These are phyloP conservation scores for Proliferodiscus dingleyae DNA, from an alignment of 2,329 filamentous ascomycete genomes.

Conservation along the genomic window DNA sequence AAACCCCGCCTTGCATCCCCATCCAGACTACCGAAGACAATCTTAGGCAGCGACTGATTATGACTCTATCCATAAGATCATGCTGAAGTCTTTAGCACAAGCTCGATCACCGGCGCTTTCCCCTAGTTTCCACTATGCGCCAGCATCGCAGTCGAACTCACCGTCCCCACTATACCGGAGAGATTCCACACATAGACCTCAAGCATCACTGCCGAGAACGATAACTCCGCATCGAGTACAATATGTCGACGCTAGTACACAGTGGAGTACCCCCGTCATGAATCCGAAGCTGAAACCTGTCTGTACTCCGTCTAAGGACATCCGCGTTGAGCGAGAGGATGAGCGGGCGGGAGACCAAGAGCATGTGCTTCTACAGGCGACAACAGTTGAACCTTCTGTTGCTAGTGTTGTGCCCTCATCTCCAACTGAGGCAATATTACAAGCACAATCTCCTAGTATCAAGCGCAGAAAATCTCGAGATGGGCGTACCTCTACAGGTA, in stretches of 20 bases:
- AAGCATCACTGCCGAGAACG: slow-evolving; percentile 12
- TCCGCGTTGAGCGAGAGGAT: slow-evolving; percentile 4
- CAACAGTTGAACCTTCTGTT: slow-evolving; percentile 2
- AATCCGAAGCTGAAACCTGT: slow-evolving; percentile 18
- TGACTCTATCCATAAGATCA: slow-evolving; percentile 23
- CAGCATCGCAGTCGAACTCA: slow-evolving; percentile 17
- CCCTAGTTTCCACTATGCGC: slow-evolving; percentile 28
- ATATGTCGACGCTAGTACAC: slow-evolving; percentile 29
- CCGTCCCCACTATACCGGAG: slow-evolving; percentile 25
- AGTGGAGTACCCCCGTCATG: slow-evolving; percentile 27
- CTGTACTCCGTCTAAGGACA: slow-evolving; percentile 4
- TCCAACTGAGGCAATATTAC: slow-evolving; percentile 24
- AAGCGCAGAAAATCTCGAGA: slow-evolving; percentile 31
- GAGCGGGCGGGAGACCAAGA: not conserved
- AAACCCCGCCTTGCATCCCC: not conserved
- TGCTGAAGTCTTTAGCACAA: slow-evolving; percentile 28
- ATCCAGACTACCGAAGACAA: not conserved
- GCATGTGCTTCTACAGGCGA: too few relatives aligned
- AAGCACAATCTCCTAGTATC: slow-evolving; percentile 29
- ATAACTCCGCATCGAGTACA: slow-evolving; percentile 15
- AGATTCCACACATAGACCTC: slow-evolving; percentile 17
- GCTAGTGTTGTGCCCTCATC: slow-evolving; percentile 4
- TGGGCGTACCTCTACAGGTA: slow-evolving; percentile 4
- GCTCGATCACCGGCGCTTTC: slow-evolving; percentile 26
- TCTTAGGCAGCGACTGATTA: slow-evolving; percentile 5